Base-by-base conservation (phyloP, 192 early-diverging fungal genomes). In the Coemansia sp. region DNA sequence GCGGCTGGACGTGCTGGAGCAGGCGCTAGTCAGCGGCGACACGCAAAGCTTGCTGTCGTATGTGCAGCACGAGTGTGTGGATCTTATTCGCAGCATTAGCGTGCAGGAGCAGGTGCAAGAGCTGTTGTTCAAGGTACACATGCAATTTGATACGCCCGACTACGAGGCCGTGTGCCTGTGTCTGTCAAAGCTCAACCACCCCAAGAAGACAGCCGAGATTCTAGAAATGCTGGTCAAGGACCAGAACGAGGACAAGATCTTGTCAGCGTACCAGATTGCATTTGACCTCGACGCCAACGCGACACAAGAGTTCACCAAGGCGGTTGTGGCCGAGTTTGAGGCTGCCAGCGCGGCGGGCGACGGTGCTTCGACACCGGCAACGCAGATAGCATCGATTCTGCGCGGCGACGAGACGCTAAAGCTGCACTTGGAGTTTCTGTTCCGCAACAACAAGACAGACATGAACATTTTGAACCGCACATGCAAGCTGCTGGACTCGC, bases 261-360 rank as follows among this genome's bases (percentile, higher is more conserved):
- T 96, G 64, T 91, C 93, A 66, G 94, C 94, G 18, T 97, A 93
- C 74, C 97, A 99, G 83, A 90, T 99, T 59, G 94, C 95, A 0
- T 99, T 99, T 74, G 97, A 99, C 61, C 78, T 99, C 37, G 92
- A 97, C 69, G 94, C 91, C 54, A 95, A 94, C 71, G 94, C 94
- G 35, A 95, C 97, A 4, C 96, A 99, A 75, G 93, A 96, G 61
- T 99, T 98, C 62, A 85, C 95, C 50, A 81, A 83, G n/a, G 92
- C 91, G 32, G 91, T 99, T 10, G 63, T 86, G 8, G 65, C 62
- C 1, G 85, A 82, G 29, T 82, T 96, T 9, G 52, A 59, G 7
- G 41, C 59, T 1, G 64, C 47, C 38, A 65, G 74, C 23, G 41
- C 54, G 3, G 16, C 26, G 5, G 59, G 54, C n/a, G 38, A 16